Evolutionary conservation across 1,284 basidiomycete genomes (phyloP).

Genomic region (Ganoderma multipileum): DNA sequence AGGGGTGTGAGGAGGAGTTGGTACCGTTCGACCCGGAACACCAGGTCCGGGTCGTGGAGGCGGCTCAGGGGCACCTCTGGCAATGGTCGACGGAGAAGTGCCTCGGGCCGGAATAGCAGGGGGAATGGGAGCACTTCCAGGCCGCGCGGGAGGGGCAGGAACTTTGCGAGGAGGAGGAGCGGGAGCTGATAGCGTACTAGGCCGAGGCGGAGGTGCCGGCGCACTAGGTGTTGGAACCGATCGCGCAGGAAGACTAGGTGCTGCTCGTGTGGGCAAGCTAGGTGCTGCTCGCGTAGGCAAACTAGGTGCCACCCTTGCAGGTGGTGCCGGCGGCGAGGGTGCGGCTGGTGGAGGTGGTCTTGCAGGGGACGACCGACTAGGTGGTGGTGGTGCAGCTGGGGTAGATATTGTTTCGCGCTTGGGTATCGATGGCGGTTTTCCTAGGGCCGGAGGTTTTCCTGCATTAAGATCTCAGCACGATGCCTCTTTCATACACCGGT

Average conservation of each 20-base stretch:
- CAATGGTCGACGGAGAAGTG: constrained; percentile 32
- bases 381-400: constrained; percentile 42
- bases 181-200: constrained; percentile 41
- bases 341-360: constrained; percentile 38
- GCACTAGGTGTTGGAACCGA: constrained; percentile 38
- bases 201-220: constrained; percentile 37
- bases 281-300: constrained; percentile 34
- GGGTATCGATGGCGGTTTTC: constrained; percentile 73
- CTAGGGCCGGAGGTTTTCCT: constrained; percentile 70
- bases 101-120: constrained; percentile 39
- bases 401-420: constrained; percentile 46
- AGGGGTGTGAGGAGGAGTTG: constrained; percentile 40
- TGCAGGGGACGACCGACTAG: constrained; percentile 39
- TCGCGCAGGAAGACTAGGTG: constrained; percentile 34
- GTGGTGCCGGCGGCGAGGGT: constrained; percentile 24
- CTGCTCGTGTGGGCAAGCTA: constrained; percentile 31
- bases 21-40: constrained; percentile 45
- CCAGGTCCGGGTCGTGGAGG: constrained; percentile 39
- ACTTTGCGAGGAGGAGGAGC: constrained; percentile 44
- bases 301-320: constrained; percentile 30
- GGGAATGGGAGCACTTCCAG: constrained; percentile 32
- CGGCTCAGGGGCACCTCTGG: constrained; percentile 30
- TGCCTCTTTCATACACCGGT: constrained; percentile 12
- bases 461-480: constrained; percentile 5
- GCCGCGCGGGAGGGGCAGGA: constrained; percentile 41